A percentile compares a stretch with the other conserved stretches of the same genome.
Evolutionary conservation across 2,329 filamentous ascomycete genomes (phyloP).

Genomic region (Xylaria sp.): DNA sequence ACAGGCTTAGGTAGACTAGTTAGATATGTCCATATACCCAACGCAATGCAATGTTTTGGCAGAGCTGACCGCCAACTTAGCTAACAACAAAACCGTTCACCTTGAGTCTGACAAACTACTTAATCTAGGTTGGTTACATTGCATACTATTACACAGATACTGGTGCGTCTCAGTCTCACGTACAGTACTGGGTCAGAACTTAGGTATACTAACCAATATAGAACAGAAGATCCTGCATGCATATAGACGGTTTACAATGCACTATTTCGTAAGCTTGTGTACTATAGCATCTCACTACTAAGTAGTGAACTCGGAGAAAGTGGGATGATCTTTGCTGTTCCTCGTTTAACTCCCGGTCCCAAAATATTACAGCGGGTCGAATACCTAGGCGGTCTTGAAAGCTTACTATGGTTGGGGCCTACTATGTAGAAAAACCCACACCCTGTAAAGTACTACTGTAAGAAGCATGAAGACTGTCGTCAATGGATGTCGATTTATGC

Average conservation of each 20-base stretch:
- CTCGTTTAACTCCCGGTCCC: constrained; percentile 4
- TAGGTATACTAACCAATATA: not conserved
- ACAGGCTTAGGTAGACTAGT: not conserved
- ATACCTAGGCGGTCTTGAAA: not conserved
- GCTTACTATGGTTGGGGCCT: no score
- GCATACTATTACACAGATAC: not conserved
- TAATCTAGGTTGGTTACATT: constrained; percentile 4
- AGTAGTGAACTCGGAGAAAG: not conserved
- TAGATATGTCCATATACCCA: not conserved
- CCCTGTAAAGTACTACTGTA: constrained; percentile 9
- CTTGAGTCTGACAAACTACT: not conserved
- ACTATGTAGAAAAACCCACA: no score
- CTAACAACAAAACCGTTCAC: not conserved
- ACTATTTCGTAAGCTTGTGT: not conserved
- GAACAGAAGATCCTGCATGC: no score
- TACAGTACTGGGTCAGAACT: no score
- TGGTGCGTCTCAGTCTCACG: not conserved
- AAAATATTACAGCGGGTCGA: constrained; percentile 7
- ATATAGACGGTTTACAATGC: not conserved
- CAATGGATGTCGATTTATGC: not conserved
- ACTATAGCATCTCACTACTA: not conserved
- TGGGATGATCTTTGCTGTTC: not conserved
- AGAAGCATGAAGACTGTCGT: not conserved
- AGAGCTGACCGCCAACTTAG: not conserved
- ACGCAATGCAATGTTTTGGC: not conserved